A percentile compares a stretch with the other conserved stretches of the same genome.
These are phyloP conservation scores for Stylosanthes scabra DNA, from an alignment of 331 rosid species.

Conservation along the genomic window DNA sequence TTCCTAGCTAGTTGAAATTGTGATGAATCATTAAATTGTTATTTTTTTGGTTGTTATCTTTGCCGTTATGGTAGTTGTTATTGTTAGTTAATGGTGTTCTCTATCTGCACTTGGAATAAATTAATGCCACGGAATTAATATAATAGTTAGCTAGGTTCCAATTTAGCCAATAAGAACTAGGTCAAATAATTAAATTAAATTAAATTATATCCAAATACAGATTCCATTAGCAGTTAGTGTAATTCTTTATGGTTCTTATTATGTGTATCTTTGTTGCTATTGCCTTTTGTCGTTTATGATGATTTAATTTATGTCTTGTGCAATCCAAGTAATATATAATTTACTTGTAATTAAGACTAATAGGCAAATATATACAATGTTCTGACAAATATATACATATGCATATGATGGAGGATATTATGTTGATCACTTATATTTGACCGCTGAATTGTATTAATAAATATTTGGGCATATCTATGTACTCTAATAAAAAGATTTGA, in stretches of 20 bases:
- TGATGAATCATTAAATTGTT: conserved; percentile 11
- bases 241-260: conserved; percentile 11
- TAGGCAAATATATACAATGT: neutral
- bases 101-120: neutral
- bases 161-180: neutral
- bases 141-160: neutral
- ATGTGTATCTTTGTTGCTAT: conserved; percentile 41
- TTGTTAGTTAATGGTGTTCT: conserved; percentile 36
- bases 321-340: neutral
- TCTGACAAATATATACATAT: neutral
- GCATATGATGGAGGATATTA: neutral
- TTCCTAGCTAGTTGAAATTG: conserved; percentile 28
- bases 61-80: conserved; percentile 40
- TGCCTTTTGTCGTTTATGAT: conserved; percentile 19
- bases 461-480: too few relatives aligned
- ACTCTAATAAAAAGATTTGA: conserved; percentile 19
- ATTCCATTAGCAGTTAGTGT: neutral
- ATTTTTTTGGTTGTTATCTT: neutral
- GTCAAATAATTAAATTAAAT: neutral
- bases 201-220: neutral
- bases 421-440: neutral
- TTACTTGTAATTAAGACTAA: neutral
- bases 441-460: neutral
- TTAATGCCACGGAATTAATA: neutral
- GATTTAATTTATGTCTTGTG: conserved; percentile 2